phyloP scores from a whole-genome alignment of 208 protist genomes.

The Trypanosoma avium region DNA sequence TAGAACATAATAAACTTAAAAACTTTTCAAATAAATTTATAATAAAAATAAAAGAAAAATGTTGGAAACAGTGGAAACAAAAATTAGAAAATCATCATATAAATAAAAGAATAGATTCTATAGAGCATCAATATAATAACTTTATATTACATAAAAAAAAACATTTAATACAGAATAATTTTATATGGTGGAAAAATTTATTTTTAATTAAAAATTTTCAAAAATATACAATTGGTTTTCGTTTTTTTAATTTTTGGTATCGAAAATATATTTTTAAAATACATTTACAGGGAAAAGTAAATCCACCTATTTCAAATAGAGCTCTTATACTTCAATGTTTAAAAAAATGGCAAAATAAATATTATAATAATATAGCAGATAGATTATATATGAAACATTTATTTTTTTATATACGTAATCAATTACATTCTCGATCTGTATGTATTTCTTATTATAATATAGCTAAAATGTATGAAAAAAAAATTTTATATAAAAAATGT shows the following conservation, averaged over 20 bases:
- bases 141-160: constrained; percentile 17
- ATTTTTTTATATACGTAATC: constrained; percentile 2
- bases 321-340: not conserved
- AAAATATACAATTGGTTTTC: constrained; percentile 2
- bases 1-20: constrained; percentile 28
- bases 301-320: constrained; percentile 4
- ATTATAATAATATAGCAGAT: constrained; percentile 3
- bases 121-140: constrained; percentile 27
- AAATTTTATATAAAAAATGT: not conserved
- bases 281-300: not conserved
- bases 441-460: not conserved
- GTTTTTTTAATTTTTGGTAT: constrained; percentile 17
- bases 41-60: constrained; percentile 12
- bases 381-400: constrained; percentile 3
- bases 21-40: constrained; percentile 15
- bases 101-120: constrained; percentile 13
- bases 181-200: constrained; percentile 18
- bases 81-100: not conserved
- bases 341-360: constrained; percentile 5
- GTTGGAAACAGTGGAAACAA: constrained; percentile 30
- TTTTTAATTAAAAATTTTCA: constrained; percentile 17
- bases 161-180: not conserved
- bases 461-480: constrained; percentile 1
- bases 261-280: constrained; percentile 18
- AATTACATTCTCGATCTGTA: not conserved